Conservation (phyloP, 1,139 yeast genomes). For the Zygosaccharomyces pseudobailii region DNA sequence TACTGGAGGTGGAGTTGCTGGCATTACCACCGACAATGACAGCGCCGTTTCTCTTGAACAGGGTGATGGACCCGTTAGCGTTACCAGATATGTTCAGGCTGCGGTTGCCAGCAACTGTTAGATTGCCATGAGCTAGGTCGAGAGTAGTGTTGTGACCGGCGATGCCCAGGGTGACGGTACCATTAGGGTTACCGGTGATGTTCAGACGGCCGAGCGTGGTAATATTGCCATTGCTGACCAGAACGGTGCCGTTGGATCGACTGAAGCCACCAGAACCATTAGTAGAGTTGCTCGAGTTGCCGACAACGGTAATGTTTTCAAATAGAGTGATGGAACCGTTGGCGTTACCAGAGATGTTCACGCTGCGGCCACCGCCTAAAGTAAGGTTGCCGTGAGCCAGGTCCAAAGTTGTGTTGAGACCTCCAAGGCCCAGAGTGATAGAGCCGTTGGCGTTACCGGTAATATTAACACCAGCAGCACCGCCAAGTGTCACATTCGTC, state of each 20-base stretch:
- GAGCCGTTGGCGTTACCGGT: conserved; percentile 2
- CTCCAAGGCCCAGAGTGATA: neutral
- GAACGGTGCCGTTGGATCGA: neutral
- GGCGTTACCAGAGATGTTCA: neutral
- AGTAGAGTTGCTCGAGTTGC: neutral
- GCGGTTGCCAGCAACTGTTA: neutral
- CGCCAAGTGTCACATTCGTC: neutral
- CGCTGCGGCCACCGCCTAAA: neutral
- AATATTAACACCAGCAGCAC: neutral
- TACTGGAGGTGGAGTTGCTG: neutral
- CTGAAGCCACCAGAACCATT: neutral
- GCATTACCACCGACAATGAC: neutral
- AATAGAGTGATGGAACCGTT: conserved; percentile 1
- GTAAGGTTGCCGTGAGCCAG: neutral
- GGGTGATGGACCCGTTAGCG: conserved; percentile 2
- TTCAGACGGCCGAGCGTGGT: neutral
- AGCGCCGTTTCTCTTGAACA: neutral
- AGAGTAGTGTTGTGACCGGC: neutral
- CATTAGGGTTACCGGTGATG: conserved; percentile 2
- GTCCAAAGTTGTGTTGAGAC: neutral
- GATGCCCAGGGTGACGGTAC: neutral
- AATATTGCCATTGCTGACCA: neutral
- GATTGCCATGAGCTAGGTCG: neutral
- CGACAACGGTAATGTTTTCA: neutral
- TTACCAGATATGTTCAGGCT: neutral